Base-by-base conservation (phyloP, 2,329 filamentous ascomycete genomes). In the Bipolaris sorokiniana region DNA sequence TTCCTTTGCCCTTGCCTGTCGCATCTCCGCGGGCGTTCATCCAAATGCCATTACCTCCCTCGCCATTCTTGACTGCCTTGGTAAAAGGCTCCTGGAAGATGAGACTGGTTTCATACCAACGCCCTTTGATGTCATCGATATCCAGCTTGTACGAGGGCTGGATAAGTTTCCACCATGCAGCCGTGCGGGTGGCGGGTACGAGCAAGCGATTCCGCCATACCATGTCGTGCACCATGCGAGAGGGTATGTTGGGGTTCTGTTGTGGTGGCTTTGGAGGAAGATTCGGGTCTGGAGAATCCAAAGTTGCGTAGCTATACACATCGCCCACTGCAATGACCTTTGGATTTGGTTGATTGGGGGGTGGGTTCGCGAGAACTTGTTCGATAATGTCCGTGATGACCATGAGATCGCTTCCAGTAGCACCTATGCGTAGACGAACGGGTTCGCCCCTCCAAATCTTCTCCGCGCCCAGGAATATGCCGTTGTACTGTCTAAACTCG, bases 401-500 rank as follows among this genome's bases (percentile, higher is more conserved):
- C 62, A 86, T 75, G 34, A 86, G 76, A 42, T 83, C 80, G 28
- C 78, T 78, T 16, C 79, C 78, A 15, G 40, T 53, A 1, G 73
- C 71, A n/a, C 74, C 76, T 13, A 77, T 71, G 6, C 77, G 75
- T 5, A 86, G 71, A n/a, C 85, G 82, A 13, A 86, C 77, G 1
- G 83, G 79, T 45, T 87, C 85, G n/a, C 84, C 83, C 18, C 81
- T 72, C 82, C 84, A 87, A 20, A 86, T 78, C 70, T 86, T 86
- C 65, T 87, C 85, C 1, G 81, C 83, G 5, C 85, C 85, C 0
- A 86, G 70, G 67, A 80, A 87, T 48, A 86, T 76, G 31, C 82
- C 83, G 54, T 82, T 82, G 69, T 82, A 86, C 51, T 80, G 76
- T 3, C 76, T 69, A 44, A 81, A 79, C 52, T 81, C 76, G 13